phyloP scores from a whole-genome alignment of 1,284 basidiomycete species.

The Apiotrichum mycotoxinovorans region DNA sequence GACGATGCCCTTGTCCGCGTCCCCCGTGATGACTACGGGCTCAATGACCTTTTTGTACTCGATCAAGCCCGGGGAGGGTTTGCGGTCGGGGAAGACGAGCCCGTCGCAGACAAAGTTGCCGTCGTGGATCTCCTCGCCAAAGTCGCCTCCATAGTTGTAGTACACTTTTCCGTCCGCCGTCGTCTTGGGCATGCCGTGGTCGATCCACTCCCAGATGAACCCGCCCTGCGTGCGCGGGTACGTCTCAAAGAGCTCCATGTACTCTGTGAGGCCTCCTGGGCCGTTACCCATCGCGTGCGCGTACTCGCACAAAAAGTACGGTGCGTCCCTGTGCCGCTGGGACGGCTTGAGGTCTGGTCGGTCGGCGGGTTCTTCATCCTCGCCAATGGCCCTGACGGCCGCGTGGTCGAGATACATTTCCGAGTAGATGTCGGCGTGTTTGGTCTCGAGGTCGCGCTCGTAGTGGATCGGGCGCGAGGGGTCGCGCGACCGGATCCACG shows the following conservation, averaged over 20 bases:
- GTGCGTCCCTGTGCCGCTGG: conserved; percentile 8
- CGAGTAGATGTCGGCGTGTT: conserved; percentile 26
- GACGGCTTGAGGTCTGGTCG: background rate
- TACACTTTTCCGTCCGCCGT: conserved; percentile 12
- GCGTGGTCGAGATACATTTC: conserved; percentile 24
- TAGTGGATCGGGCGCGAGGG: conserved; percentile 26
- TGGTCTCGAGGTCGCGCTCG: conserved; percentile 21
- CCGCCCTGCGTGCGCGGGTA: conserved; percentile 25
- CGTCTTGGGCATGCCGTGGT: conserved; percentile 23
- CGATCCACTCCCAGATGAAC: conserved; percentile 36
- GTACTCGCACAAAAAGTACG: conserved; percentile 23
- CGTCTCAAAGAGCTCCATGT: conserved; percentile 20
- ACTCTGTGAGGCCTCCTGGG: conserved; percentile 21
- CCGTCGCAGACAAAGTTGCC: conserved; percentile 29
- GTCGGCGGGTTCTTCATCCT: conserved; percentile 3
- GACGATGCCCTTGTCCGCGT: background rate
- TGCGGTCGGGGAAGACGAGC: conserved; percentile 27
- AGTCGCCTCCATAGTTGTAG: conserved; percentile 29
- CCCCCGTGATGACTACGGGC: conserved; percentile 13
- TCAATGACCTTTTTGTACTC: conserved; percentile 23
- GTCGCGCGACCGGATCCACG: conserved; percentile 21
- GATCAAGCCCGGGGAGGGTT: conserved; percentile 20
- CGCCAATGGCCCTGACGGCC: conserved; percentile 19
- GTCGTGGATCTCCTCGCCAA: conserved; percentile 30
- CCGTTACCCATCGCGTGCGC: conserved; percentile 29